Evolutionary conservation across 179 eudicot genomes (phyloP).

Genomic region (Carnegiea gigantea): DNA sequence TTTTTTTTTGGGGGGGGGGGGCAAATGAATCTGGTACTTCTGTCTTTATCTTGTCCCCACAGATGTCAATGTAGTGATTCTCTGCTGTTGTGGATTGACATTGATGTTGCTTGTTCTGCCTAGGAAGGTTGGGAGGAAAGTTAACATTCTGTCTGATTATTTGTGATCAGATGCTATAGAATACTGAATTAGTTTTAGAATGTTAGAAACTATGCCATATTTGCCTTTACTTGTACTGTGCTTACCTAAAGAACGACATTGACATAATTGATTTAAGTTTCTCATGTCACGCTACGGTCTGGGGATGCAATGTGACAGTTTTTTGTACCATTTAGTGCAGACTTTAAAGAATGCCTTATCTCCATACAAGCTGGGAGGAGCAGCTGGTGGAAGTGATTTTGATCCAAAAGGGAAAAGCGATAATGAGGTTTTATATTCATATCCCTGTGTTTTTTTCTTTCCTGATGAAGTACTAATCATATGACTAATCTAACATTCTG

Average conservation of each 20-base stretch:
- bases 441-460: neutral
- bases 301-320: conserved; percentile 20
- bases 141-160: neutral
- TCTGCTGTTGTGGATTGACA: neutral
- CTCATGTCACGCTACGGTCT: neutral
- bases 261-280: conserved; percentile 2
- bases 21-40: neutral
- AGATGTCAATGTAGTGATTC: neutral
- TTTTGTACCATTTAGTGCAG: conserved; percentile 41
- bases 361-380: conserved; percentile 95
- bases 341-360: conserved; percentile 92
- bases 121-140: neutral
- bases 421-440: conserved; percentile 57
- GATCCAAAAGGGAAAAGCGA: conserved; percentile 98
- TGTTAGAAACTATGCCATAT: neutral
- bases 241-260: neutral
- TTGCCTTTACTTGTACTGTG: neutral
- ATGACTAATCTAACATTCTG: neutral
- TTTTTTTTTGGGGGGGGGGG: no score
- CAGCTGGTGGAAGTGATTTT: conserved; percentile 98
- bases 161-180: neutral
- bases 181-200: conserved; percentile 11
- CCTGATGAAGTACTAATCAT: neutral
- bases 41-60: neutral
- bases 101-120: neutral